Conservation (phyloP, 2,329 filamentous ascomycete species). For the Neonectria neomacrospora region DNA sequence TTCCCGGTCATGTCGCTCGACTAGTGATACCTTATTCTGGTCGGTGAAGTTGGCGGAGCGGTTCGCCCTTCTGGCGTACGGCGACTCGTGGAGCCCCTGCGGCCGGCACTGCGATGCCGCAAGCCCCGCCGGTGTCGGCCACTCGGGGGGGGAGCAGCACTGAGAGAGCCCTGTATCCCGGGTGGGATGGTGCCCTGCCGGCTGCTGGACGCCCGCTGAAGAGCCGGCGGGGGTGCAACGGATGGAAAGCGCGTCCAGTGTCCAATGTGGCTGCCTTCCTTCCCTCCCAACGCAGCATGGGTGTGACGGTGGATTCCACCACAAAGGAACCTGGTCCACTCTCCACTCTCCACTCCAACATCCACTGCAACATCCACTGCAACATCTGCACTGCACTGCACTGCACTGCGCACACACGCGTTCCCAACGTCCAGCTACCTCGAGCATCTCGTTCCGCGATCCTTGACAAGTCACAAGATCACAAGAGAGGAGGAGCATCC, state of each 20-base stretch:
- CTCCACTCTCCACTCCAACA: background rate
- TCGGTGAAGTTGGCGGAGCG: constrained; percentile 2
- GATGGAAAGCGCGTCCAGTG: too few species aligned
- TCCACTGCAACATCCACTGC: background rate
- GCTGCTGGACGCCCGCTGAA: background rate
- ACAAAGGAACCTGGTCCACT: background rate
- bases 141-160: constrained; percentile 5
- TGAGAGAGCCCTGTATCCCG: constrained; percentile 8
- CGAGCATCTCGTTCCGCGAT: background rate
- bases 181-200: background rate
- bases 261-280: background rate
- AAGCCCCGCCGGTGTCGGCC: constrained; percentile 16
- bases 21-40: background rate
- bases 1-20: background rate
- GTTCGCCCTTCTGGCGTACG: background rate
- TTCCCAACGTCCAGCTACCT: constrained; percentile 2
- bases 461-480: constrained; percentile 5
- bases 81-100: constrained; percentile 4
- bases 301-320: background rate
- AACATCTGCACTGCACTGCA: constrained; percentile 2
- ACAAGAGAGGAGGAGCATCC: constrained; percentile 12
- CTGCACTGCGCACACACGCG: background rate
- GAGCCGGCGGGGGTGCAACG: background rate
- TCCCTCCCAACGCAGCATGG: background rate
- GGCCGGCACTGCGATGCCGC: constrained; percentile 24